Evolutionary conservation across 495 filamentous ascomycete species (phyloP), one percentile per base, ranked within the genome.

Genomic region (Neohortaea acidophila): DNA sequence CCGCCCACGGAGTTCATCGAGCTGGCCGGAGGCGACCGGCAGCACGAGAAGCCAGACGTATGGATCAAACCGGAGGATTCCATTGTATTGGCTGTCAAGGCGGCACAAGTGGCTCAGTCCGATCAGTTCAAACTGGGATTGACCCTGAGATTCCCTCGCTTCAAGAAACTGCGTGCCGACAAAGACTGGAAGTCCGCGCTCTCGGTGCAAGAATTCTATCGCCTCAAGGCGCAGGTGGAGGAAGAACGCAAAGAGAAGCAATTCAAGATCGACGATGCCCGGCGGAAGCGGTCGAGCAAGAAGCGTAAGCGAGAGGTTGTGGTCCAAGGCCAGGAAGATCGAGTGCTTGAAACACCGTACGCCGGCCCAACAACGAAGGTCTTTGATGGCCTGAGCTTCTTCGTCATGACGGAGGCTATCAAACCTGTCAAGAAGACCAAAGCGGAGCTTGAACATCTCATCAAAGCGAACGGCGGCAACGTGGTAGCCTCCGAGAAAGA

Each of bases 51-150:
- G 24, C 89, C 89, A 0, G 85, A 97, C 54, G 73, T 84, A 43
- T 97, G 89, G 89, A 96, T 97, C 54, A 74, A 74, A 20, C 89
- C 91, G 0, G 72, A 70, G 34, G 82, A 94, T 25, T 92, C 84
- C 3, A 60, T 97, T 15, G 85, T 96, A 17, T 39, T 97, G 2
- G 76, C 79, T 20, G 77, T 91, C 36, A 97, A 96, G 57, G 89
- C 85, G n/a, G 82, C 89, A 0, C 82, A 76, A 9, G 72, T 87
- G 2, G 68, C 66, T 5, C 59, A 60, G 0, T 81, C 79, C 17
- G 82, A 85, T 43, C 68, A 76, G 41, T 96, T 94, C 52, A 73
- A 78, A 17, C 75, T 71, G 41, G 72, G 73, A 8, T 59, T 77
- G 44, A 96, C 91, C 0, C 63, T 97, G 31, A 78, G 89, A 1